Conservation (phyloP, 495 filamentous ascomycete genomes). For the Darksidea phi region DNA sequence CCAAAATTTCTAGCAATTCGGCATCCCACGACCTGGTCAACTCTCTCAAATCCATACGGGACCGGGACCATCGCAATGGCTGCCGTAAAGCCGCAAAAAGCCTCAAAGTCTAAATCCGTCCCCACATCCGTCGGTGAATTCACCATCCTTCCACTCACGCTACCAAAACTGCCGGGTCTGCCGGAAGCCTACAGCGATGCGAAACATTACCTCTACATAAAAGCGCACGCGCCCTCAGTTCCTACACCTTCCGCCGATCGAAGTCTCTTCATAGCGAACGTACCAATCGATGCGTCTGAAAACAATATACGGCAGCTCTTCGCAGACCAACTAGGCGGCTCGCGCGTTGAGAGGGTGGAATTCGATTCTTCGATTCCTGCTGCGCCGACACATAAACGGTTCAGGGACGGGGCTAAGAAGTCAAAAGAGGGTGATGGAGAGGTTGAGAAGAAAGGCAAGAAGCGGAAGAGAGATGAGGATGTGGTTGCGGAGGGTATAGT, state of each 20-base stretch:
- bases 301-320: constrained; percentile 74
- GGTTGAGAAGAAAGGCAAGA: constrained; percentile 44
- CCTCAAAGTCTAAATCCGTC: not conserved
- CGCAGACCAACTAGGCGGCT: constrained; percentile 60
- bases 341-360: constrained; percentile 69
- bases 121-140: constrained; percentile 36
- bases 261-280: constrained; percentile 82
- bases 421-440: constrained; percentile 59
- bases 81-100: constrained; percentile 10
- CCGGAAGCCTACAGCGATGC: constrained; percentile 9
- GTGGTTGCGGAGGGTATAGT: constrained; percentile 43
- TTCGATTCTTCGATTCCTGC: constrained; percentile 56
- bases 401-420: not conserved
- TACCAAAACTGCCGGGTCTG: constrained; percentile 15
- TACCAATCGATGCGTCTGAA: constrained; percentile 81
- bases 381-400: not conserved
- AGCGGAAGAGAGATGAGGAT: constrained; percentile 49
- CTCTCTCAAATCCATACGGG: not conserved
- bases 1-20: constrained; percentile 14
- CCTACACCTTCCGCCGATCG: constrained; percentile 60
- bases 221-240: constrained; percentile 73
- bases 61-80: constrained; percentile 16
- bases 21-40: not conserved
- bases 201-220: constrained; percentile 84
- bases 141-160: constrained; percentile 38